Base-by-base conservation (phyloP, 768 basidiomycete species). In the Boletales sp. region DNA sequence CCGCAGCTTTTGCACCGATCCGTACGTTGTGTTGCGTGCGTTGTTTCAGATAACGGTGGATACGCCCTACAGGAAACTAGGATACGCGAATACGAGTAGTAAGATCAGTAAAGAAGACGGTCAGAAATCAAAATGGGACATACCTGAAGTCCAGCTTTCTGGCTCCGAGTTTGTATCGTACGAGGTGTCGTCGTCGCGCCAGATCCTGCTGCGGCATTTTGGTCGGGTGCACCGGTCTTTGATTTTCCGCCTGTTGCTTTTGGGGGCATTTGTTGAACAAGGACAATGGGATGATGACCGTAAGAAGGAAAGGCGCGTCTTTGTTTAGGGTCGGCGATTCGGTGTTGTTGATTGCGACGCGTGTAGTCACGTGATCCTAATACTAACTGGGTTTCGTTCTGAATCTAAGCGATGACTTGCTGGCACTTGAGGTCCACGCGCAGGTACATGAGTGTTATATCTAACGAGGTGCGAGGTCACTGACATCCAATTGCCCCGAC, bases 1-100 rank as follows among this genome's bases (percentile, higher is more conserved):
- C 94, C 9, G 94, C 93, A 25, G 94, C 94, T 68, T 96, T 96
- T n/a, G 93, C 94, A 28, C 94, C 94, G 56, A 98, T 92, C 34
- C 94, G 87, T 47, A 95, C 86, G 64, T 94, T 94, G 71, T 94
- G 87, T 66, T 93, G 90, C 15, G 91, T 95, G 57, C 88, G 81
- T 64, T 86, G 86, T 68, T 96, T 94, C 57, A 96, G 73, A 72
- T 90, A 95, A 74, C 94, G 83, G 67, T 98, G 94, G 49, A 96
- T 94, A 90, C 94, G 94, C 44, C 94, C 93, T 40, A 96, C 94
- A 34, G 94, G 93, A 70, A 96, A 96, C 92, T 94, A 35, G 17
- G 9, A 21, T 12, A 14, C 21, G 42, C 4, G 13, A 18, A n/a
- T 38, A 10, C 34, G 11, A 12, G 13, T 50, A 12, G 13, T 50